Evolutionary conservation across 2,329 filamentous ascomycete genomes (phyloP).

Genomic region (Ophiobolus disseminans): DNA sequence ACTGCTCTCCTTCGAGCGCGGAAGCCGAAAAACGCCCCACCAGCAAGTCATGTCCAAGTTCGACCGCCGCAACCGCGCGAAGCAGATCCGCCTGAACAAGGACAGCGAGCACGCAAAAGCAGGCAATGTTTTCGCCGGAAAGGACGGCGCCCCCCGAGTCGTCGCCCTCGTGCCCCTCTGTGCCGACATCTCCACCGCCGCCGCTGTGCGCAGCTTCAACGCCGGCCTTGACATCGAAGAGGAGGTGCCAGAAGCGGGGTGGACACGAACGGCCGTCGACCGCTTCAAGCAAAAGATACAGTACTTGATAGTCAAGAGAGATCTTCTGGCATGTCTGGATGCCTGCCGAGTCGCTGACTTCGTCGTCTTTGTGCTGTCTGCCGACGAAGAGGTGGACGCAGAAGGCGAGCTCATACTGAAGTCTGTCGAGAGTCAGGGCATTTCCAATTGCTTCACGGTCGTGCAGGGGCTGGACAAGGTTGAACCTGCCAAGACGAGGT

Average conservation of each 20-base stretch:
- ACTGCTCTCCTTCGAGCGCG: slow-evolving; percentile 65
- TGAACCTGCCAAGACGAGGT: slow-evolving; percentile 78
- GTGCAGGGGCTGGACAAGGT: slow-evolving; percentile 81
- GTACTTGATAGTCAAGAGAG: slow-evolving; percentile 77
- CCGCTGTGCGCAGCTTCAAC: slow-evolving; percentile 75
- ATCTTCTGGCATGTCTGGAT: slow-evolving; percentile 80
- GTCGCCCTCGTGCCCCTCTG: slow-evolving; percentile 89
- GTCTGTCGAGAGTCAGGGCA: slow-evolving; percentile 89
- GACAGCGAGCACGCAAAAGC: slow-evolving; percentile 82
- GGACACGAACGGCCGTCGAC: slow-evolving; percentile 74
- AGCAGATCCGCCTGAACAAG: slow-evolving; percentile 85
- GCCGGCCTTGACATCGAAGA: slow-evolving; percentile 78
- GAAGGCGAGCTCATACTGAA: slow-evolving; percentile 85
- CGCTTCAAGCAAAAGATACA: slow-evolving; percentile 95
- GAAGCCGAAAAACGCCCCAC: slow-evolving; percentile 83
- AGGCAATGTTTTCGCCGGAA: slow-evolving; percentile 81
- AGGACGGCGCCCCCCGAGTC: slow-evolving; percentile 84
- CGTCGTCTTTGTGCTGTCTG: slow-evolving; percentile 83
- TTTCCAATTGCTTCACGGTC: slow-evolving; percentile 88
- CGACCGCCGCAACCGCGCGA: slow-evolving; percentile 91
- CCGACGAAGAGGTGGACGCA: slow-evolving; percentile 81
- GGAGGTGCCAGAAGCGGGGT: slow-evolving; percentile 65
- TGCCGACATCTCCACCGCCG: slow-evolving; percentile 70
- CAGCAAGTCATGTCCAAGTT: slow-evolving; percentile 98
- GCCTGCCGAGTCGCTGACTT: slow-evolving; percentile 90